Percentiles rank a stretch among this genome's conserved stretches.
Evolutionary conservation across 202 grass and related monocot species (phyloP).

Genomic region (Panicum virgatum): DNA sequence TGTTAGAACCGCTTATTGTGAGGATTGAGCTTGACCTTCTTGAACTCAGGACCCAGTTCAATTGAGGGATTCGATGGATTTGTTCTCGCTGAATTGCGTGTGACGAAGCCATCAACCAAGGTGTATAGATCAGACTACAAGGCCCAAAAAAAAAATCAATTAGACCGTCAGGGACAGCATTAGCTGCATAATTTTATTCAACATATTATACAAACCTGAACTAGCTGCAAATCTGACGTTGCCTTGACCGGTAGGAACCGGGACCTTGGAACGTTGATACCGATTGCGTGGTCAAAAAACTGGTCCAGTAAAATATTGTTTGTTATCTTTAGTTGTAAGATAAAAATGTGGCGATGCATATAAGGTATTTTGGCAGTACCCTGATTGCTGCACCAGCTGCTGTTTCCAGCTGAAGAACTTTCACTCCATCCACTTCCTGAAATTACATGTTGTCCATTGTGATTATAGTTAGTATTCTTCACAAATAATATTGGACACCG

Average conservation of each 20-base stretch:
- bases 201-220: constrained; percentile 58
- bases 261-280: constrained; percentile 89
- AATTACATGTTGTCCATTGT: constrained; percentile 21
- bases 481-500: not conserved
- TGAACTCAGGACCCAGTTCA: constrained; percentile 89
- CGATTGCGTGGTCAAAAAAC: constrained; percentile 92
- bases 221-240: constrained; percentile 90
- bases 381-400: constrained; percentile 79
- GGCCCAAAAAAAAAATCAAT: not conserved
- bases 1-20: not conserved
- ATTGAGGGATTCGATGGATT: constrained; percentile 82
- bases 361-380: constrained; percentile 45
- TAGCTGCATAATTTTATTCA: constrained; percentile 22
- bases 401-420: constrained; percentile 88
- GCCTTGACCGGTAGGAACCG: constrained; percentile 90
- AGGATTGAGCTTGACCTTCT: constrained; percentile 59
- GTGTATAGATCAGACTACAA: constrained; percentile 95
- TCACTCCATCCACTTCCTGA: constrained; percentile 87
- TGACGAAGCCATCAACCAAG: constrained; percentile 84
- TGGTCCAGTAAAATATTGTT: constrained; percentile 34
- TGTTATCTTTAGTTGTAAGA: constrained; percentile 26
- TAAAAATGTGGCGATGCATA: constrained; percentile 13
- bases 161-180: not conserved
- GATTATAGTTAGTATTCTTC: not conserved
- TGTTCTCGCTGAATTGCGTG: constrained; percentile 72